Conservation (phyloP, 2,329 filamentous ascomycete species). For the Apiospora koreana region DNA sequence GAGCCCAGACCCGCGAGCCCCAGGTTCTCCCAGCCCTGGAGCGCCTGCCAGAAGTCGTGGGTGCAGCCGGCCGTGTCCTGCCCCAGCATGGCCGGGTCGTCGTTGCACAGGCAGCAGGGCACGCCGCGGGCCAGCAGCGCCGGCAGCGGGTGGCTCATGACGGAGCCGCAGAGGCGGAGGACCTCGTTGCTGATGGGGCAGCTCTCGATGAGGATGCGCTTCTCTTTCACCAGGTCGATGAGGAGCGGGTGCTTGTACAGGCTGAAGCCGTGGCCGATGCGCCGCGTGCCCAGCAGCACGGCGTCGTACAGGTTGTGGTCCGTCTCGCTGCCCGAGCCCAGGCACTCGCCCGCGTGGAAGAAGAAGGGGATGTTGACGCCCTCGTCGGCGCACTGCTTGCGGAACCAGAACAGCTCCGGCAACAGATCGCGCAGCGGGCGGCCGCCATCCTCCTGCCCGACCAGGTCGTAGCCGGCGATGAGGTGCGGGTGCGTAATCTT, state of each 20-base stretch:
- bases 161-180: slow-evolving; percentile 73
- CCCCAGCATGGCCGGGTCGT: slow-evolving; percentile 86
- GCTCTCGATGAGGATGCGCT: slow-evolving; percentile 83
- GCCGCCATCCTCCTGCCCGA: slow-evolving; percentile 83
- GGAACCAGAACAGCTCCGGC: slow-evolving; percentile 91
- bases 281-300: slow-evolving; percentile 68
- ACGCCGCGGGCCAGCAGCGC: slow-evolving; percentile 85
- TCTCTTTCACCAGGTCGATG: slow-evolving; percentile 85
- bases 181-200: slow-evolving; percentile 93
- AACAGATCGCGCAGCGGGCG: slow-evolving; percentile 75
- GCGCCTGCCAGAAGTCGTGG: slow-evolving; percentile 91
- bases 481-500: slow-evolving; percentile 79
- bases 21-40: slow-evolving; percentile 90
- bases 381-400: slow-evolving; percentile 77
- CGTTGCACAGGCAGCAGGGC: slow-evolving; percentile 81
- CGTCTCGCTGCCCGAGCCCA: slow-evolving; percentile 74
- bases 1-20: slow-evolving; percentile 84
- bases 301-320: slow-evolving; percentile 83
- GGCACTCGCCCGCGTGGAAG: slow-evolving; percentile 89
- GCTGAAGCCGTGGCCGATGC: slow-evolving; percentile 88
- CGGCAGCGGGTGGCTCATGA: slow-evolving; percentile 78
- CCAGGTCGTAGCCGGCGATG: slow-evolving; percentile 85
- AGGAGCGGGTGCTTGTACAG: slow-evolving; percentile 90
- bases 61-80: slow-evolving; percentile 81
- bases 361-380: slow-evolving; percentile 88